Percentiles rank a stretch among this genome's conserved stretches.
Evolutionary conservation across 257 asterid genomes (phyloP).

Genomic region (Henckelia pumila): DNA sequence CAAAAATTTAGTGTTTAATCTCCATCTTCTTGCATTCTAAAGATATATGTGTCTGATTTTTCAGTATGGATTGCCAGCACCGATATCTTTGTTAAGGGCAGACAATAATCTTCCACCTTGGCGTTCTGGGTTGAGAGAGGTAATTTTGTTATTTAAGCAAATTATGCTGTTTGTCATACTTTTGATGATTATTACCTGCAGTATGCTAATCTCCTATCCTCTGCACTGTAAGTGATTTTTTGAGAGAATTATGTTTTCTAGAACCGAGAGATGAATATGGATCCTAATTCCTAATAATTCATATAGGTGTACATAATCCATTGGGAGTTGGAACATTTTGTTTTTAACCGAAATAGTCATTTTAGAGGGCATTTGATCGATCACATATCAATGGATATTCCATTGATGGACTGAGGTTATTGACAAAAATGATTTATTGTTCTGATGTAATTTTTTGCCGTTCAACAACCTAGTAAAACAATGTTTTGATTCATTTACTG

Average conservation of each 20-base stretch:
- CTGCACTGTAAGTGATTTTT: neutral
- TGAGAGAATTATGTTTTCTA: neutral
- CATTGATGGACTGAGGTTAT: neutral
- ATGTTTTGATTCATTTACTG: neutral
- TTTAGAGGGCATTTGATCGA: neutral
- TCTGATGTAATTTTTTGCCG: neutral
- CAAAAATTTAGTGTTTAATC: neutral
- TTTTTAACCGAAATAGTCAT: neutral
- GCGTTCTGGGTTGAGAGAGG: conserved; percentile 90
- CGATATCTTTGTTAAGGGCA: conserved; percentile 83
- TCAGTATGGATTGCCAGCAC: conserved; percentile 93
- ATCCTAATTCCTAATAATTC: no score
- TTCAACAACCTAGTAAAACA: neutral
- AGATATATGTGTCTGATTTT: conserved; percentile 15
- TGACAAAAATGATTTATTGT: neutral
- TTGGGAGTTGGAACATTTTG: neutral
- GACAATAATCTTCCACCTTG: conserved; percentile 98
- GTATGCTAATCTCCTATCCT: neutral
- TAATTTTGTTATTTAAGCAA: conserved; percentile 26
- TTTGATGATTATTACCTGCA: conserved; percentile 11
- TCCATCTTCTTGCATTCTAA: neutral
- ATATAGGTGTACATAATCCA: neutral
- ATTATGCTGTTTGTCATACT: neutral
- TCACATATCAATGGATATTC: neutral
- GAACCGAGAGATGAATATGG: neutral